phyloP scores from a whole-genome alignment of 2,329 filamentous ascomycete genomes.

The Trichoderma oligosporum region DNA sequence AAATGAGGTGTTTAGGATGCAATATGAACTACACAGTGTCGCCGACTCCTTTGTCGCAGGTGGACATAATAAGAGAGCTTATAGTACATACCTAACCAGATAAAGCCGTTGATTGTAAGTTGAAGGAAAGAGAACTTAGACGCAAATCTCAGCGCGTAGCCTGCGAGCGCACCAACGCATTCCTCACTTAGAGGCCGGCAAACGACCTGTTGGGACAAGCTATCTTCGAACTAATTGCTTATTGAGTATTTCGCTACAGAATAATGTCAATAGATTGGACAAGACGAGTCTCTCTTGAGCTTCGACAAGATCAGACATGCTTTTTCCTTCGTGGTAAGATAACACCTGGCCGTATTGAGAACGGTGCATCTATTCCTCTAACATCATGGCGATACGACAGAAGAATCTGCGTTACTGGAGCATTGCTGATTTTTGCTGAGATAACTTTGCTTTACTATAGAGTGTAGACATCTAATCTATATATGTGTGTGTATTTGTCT shows the following conservation, averaged over 20 bases:
- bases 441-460: too few species aligned
- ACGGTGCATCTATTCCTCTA: conserved; percentile 27
- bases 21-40: too few species aligned
- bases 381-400: conserved; percentile 29
- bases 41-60: too few species aligned
- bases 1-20: too few species aligned
- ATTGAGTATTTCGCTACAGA: conserved; percentile 28
- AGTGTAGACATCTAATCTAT: too few species aligned
- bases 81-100: not conserved
- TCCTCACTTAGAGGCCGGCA: conserved; percentile 28
- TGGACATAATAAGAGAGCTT: too few species aligned
- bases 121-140: conserved; percentile 34
- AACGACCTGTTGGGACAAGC: conserved; percentile 23
- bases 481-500: too few species aligned
- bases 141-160: conserved; percentile 32
- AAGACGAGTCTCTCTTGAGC: conserved; percentile 28
- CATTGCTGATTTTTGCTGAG: too few species aligned
- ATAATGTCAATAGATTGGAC: conserved; percentile 27
- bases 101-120: not conserved
- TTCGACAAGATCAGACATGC: conserved; percentile 27
- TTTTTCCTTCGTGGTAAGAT: conserved; percentile 22
- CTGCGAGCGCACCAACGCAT: conserved; percentile 33
- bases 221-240: conserved; percentile 12
- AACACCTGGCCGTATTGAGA: conserved; percentile 25
- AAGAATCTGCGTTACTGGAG: too few species aligned